Conservation (phyloP, 805 yeast genomes). For the Ogataea trehalophila region DNA sequence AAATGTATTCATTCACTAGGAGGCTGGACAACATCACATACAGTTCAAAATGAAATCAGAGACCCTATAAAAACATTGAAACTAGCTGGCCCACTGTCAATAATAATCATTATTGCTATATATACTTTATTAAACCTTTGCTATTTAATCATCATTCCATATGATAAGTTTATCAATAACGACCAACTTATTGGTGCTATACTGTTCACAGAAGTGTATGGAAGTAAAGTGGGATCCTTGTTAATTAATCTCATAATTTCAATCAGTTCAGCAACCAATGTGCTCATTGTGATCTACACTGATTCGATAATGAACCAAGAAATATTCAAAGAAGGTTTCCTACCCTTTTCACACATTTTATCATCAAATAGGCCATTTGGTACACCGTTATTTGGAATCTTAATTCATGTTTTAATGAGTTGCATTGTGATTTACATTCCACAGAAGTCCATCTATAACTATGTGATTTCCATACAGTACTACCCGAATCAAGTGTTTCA, state of each 20-base stretch:
- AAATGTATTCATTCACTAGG: slow-evolving; percentile 42
- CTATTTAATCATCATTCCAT: slow-evolving; percentile 41
- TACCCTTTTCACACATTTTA: slow-evolving; percentile 39
- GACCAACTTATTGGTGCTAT: slow-evolving; percentile 42
- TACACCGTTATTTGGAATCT: slow-evolving; percentile 35
- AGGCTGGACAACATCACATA: slow-evolving; percentile 48
- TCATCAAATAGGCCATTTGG: slow-evolving; percentile 44
- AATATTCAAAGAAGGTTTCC: slow-evolving; percentile 43
- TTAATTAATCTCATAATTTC: slow-evolving; percentile 41
- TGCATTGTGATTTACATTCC: slow-evolving; percentile 19
- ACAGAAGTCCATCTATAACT: slow-evolving; percentile 28
- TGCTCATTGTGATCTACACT: slow-evolving; percentile 43
- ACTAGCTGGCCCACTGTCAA: slow-evolving; percentile 42
- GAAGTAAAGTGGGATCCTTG: slow-evolving; percentile 35
- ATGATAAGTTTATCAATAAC: slow-evolving; percentile 34
- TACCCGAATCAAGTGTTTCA: slow-evolving; percentile 41
- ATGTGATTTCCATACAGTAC: slow-evolving; percentile 41
- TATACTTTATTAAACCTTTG: slow-evolving; percentile 40
- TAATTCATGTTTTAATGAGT: slow-evolving; percentile 22
- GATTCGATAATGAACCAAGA: slow-evolving; percentile 45
- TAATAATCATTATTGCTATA: slow-evolving; percentile 33
- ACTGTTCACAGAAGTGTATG: slow-evolving; percentile 40
- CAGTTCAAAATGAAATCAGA: slow-evolving; percentile 43
- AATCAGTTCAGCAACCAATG: slow-evolving; percentile 44
- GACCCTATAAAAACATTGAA: slow-evolving; percentile 41